Base-by-base conservation (phyloP, 345 rosid genomes). In the Melastoma malabathricum region DNA sequence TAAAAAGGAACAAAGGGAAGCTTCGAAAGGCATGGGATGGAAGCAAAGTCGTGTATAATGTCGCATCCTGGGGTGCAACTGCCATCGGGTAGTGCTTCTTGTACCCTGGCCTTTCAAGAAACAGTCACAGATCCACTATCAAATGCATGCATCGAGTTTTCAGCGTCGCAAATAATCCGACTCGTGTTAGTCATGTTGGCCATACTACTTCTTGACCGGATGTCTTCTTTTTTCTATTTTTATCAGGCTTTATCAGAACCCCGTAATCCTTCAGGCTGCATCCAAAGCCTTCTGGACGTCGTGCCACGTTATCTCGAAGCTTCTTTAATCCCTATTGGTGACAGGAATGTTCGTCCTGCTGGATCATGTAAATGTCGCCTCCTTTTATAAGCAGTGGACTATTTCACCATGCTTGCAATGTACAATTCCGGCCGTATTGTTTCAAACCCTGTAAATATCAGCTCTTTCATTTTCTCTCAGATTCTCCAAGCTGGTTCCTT, bases 41-140 rank as follows among this genome's bases (percentile, higher is more conserved):
- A 67, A 92, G 98, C 73, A 87, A 83, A 72, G 86, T 92, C 47
- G 49, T 83, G 39, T 87, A 92, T 65, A 87, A 92, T 18, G 86
- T 84, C 41, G 98, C 97, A 38, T 92, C 98, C 5, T 92, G 98
- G 98, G 90, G 97, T 3, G 97, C 95, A 65, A 92, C 97, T 55
- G 97, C 84, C 1, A 70, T 84, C 25, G 97, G 98, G 98, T 92
- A 72, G 44, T 5, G 72, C 25, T 50, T 29, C 50, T 31, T 7
- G 20, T 15, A 43, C 23, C 16, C 5, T 6, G 38, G 55, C 17
- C 10, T 51, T 51, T n/a, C 41, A 34, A 6, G 41, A 34, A 34
- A 34, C 41, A 34, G 9, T 34, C 2, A 12, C 12, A 34, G 41
- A 12, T n/a, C 55, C 13, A 17, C 18, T 17, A 29, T 43, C 44